Evolutionary conservation across 768 basidiomycete genomes (phyloP).

Genomic region (Termitomyces sp.): DNA sequence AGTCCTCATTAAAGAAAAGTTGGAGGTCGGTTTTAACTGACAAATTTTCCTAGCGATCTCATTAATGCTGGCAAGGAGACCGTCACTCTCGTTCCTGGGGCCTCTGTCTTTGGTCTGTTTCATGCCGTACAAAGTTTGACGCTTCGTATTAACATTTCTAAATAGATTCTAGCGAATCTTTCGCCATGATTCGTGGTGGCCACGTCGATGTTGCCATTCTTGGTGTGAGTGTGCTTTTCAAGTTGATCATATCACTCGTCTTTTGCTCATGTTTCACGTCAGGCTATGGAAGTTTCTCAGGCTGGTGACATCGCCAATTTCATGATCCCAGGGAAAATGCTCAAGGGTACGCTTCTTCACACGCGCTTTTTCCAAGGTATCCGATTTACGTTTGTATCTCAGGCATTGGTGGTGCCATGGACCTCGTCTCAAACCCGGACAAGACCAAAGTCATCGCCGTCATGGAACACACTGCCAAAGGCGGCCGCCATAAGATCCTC

Average conservation of each 20-base stretch:
- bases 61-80: slow-evolving; percentile 97
- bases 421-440: slow-evolving; percentile 93
- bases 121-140: not conserved
- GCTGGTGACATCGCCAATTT: slow-evolving; percentile 95
- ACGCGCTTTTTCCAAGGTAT: not conserved
- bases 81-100: slow-evolving; percentile 86
- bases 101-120: slow-evolving; percentile 77
- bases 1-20: slow-evolving; percentile 20
- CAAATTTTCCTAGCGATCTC: slow-evolving; percentile 52
- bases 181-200: slow-evolving; percentile 97
- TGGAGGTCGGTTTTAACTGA: slow-evolving; percentile 1
- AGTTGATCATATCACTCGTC: slow-evolving; percentile 59
- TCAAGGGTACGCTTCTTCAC: slow-evolving; percentile 49
- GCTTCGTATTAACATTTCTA: not conserved
- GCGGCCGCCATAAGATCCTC: slow-evolving; percentile 86
- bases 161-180: slow-evolving; percentile 85
- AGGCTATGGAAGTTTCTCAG: slow-evolving; percentile 95
- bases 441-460: slow-evolving; percentile 88
- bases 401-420: slow-evolving; percentile 97
- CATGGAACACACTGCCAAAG: slow-evolving; percentile 88
- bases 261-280: slow-evolving; percentile 1
- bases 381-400: slow-evolving; percentile 2
- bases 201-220: slow-evolving; percentile 93
- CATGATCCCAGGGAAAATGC: slow-evolving; percentile 95
- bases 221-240: slow-evolving; percentile 55